phyloP scores from a whole-genome alignment of 2,329 filamentous ascomycete genomes.

The Botryotinia narcissicola region DNA sequence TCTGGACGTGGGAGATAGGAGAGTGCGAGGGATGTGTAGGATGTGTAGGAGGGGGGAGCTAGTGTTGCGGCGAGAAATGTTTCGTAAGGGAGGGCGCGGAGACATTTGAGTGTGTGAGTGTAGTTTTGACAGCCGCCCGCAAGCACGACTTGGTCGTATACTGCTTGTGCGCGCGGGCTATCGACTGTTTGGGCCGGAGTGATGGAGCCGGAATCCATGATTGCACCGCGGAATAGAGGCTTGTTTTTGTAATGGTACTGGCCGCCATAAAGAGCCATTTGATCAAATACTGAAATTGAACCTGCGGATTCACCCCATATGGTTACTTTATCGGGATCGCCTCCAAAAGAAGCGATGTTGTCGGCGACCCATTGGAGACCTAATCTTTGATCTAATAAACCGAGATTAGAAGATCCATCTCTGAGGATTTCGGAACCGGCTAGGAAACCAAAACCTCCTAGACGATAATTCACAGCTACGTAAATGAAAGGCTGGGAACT shows the following conservation, averaged over 20 bases:
- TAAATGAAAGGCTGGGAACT: conserved; percentile 57
- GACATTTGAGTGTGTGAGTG: conserved; percentile 59
- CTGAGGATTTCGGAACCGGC: conserved; percentile 52
- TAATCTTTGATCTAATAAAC: conserved; percentile 59
- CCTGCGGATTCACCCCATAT: conserved; percentile 57
- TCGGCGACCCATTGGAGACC: conserved; percentile 65
- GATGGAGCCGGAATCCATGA: conserved; percentile 71
- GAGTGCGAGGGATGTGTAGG: conserved; percentile 66
- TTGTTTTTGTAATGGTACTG: conserved; percentile 72
- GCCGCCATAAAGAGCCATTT: conserved; percentile 71
- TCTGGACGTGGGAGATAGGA: conserved; percentile 75
- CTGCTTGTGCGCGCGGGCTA: conserved; percentile 59
- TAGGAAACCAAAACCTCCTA: conserved; percentile 68
- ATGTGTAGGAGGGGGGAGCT: conserved; percentile 64
- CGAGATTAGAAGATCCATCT: conserved; percentile 59
- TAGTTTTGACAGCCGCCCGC: conserved; percentile 59
- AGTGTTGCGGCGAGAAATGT: conserved; percentile 63
- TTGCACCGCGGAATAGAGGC: conserved; percentile 69
- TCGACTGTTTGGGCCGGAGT: conserved; percentile 62
- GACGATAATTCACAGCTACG: conserved; percentile 61
- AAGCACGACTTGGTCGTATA: conserved; percentile 60
- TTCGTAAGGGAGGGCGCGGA: conserved; percentile 59
- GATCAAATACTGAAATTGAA: conserved; percentile 70
- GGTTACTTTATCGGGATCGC: conserved; percentile 51
- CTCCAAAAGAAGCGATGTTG: conserved; percentile 67